A percentile compares a stretch with the other conserved stretches of the same genome.
Evolutionary conservation across 768 basidiomycete genomes (phyloP).

Genomic region (Tubosaeta sp.): DNA sequence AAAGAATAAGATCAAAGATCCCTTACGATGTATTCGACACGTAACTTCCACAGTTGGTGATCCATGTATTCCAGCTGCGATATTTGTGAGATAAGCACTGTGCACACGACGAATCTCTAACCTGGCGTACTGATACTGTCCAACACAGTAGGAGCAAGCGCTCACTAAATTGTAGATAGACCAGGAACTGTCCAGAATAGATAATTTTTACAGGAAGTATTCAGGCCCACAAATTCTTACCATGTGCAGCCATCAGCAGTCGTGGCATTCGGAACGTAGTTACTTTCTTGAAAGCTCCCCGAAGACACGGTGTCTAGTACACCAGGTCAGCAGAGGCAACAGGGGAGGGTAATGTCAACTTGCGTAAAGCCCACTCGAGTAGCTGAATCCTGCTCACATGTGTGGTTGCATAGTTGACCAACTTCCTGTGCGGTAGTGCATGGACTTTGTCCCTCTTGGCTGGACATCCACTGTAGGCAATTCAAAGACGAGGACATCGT

Average conservation of each 20-base stretch:
- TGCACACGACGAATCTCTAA: not conserved
- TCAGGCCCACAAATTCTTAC: conserved; percentile 5
- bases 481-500: conserved; percentile 9
- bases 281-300: conserved; percentile 13
- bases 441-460: conserved; percentile 6
- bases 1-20: not conserved
- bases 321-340: not conserved
- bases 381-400: conserved; percentile 10
- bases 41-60: conserved; percentile 9
- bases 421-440: conserved; percentile 16
- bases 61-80: conserved; percentile 23
- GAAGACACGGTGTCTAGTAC: conserved; percentile 14
- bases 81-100: conserved; percentile 1
- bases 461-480: conserved; percentile 13
- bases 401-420: conserved; percentile 16
- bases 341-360: not conserved
- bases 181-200: conserved; percentile 23
- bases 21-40: conserved; percentile 19
- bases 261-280: conserved; percentile 17
- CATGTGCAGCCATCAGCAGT: conserved; percentile 21
- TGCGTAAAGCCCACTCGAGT: not conserved
- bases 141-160: conserved; percentile 21
- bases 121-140: conserved; percentile 11
- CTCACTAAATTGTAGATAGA: conserved; percentile 29
- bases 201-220: not conserved